Conservation (phyloP, 2,329 filamentous ascomycete genomes). For the Monilinia vaccinii-corymbosi region DNA sequence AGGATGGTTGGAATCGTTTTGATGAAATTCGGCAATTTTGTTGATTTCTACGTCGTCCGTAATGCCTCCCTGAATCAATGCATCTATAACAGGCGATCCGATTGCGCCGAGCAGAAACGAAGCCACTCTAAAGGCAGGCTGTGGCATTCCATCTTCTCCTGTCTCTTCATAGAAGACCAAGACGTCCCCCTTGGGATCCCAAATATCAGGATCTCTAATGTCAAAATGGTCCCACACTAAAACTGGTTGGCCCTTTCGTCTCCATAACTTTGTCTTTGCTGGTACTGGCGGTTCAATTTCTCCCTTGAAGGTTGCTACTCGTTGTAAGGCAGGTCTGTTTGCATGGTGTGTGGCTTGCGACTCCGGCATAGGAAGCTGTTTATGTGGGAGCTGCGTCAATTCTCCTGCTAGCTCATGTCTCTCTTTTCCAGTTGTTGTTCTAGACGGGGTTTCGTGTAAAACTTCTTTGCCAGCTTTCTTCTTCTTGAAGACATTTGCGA, state of each 20-base stretch:
- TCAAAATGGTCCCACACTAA: not conserved
- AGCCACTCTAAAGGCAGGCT: slow-evolving; percentile 47
- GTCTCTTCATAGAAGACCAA: slow-evolving; percentile 45
- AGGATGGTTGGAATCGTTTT: not conserved
- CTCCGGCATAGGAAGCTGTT: not conserved
- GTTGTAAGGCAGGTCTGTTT: not conserved
- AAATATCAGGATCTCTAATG: slow-evolving; percentile 24
- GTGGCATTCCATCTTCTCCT: slow-evolving; percentile 30
- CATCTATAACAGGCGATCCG: slow-evolving; percentile 45
- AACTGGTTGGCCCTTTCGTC: not conserved
- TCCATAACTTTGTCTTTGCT: not conserved
- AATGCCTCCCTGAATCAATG: slow-evolving; percentile 43
- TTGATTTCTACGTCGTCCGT: slow-evolving; percentile 40
- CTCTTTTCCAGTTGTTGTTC: not conserved
- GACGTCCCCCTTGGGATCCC: slow-evolving; percentile 53
- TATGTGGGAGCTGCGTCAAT: not conserved
- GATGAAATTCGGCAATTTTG: not conserved
- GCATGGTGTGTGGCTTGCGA: not conserved
- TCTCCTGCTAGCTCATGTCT: not conserved
- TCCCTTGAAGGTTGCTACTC: not conserved
- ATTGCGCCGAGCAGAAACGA: slow-evolving; percentile 51
- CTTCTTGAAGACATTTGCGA: slow-evolving; percentile 9
- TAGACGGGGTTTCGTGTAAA: not conserved
- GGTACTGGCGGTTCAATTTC: not conserved
- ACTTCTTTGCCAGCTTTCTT: slow-evolving; percentile 6